Evolutionary conservation across 106 monocot genomes (phyloP).

Genomic region (Amphibolis antarctica): DNA sequence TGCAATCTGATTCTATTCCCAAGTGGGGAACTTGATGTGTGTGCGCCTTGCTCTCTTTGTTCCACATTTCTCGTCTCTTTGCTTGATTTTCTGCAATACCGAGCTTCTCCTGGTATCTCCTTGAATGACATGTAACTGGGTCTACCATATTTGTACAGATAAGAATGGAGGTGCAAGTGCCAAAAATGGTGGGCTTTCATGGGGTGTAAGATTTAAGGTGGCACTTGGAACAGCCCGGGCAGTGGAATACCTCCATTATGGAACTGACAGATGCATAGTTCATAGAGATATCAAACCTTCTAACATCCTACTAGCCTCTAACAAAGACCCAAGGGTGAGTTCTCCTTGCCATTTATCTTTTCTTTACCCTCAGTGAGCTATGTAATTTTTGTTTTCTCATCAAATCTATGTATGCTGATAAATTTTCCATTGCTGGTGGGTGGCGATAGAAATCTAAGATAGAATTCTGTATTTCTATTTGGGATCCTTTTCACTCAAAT

Average conservation of each 20-base stretch:
- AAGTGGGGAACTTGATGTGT: not conserved
- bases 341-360: not conserved
- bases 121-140: not conserved
- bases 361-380: not conserved
- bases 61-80: no score
- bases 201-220: constrained; percentile 65
- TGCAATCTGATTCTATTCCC: not conserved
- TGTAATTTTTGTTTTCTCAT: no score
- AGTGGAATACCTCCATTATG: constrained; percentile 58
- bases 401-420: no score
- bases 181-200: constrained; percentile 23
- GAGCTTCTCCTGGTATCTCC: not conserved
- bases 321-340: constrained; percentile 50
- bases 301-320: constrained; percentile 71
- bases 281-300: constrained; percentile 93
- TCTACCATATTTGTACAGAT: not conserved
- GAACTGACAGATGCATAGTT: constrained; percentile 57
- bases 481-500: no score
- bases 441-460: no score
- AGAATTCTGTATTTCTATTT: no score
- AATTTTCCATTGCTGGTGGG: no score
- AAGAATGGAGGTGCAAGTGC: constrained; percentile 1
- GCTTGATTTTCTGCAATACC: not conserved
- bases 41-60: no score
- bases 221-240: constrained; percentile 59